Conservation (phyloP, 495 filamentous ascomycete genomes). For the Cairneyella variabilis region DNA sequence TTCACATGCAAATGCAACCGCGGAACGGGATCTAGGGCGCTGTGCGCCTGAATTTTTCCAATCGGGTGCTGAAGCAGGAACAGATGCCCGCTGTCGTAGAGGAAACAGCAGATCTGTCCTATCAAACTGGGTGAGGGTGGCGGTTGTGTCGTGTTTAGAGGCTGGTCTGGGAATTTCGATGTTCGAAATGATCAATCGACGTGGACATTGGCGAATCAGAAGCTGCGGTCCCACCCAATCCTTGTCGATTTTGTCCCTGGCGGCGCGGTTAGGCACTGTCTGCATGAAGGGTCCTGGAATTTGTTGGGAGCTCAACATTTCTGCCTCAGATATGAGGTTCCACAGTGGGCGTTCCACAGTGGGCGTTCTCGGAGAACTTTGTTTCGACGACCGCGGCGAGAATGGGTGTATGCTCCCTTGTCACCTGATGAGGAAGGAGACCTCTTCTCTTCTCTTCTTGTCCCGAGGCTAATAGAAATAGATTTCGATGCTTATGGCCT, state of each 20-base stretch:
- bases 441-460: too few relatives aligned
- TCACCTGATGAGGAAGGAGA: too few relatives aligned
- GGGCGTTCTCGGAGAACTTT: too few relatives aligned
- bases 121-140: neutral
- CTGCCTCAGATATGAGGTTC: neutral
- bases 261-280: neutral
- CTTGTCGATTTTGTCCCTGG: too few relatives aligned
- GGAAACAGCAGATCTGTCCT: neutral
- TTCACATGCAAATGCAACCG: constrained; percentile 22
- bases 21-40: constrained; percentile 13
- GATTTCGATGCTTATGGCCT: too few relatives aligned
- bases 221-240: neutral
- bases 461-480: too few relatives aligned
- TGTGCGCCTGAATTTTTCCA: neutral
- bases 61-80: constrained; percentile 13
- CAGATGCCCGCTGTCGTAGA: constrained; percentile 8
- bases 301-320: constrained; percentile 9
- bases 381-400: too few relatives aligned
- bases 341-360: too few relatives aligned
- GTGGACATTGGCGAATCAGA: constrained; percentile 13
- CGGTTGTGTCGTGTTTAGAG: neutral
- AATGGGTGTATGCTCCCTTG: too few relatives aligned
- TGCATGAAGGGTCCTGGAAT: constrained; percentile 1
- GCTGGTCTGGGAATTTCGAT: neutral
- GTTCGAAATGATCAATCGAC: constrained; percentile 1